These are phyloP conservation scores for Avena eriantha DNA, from an alignment of 176 grass and related monocot genomes.

Conservation along the genomic window DNA sequence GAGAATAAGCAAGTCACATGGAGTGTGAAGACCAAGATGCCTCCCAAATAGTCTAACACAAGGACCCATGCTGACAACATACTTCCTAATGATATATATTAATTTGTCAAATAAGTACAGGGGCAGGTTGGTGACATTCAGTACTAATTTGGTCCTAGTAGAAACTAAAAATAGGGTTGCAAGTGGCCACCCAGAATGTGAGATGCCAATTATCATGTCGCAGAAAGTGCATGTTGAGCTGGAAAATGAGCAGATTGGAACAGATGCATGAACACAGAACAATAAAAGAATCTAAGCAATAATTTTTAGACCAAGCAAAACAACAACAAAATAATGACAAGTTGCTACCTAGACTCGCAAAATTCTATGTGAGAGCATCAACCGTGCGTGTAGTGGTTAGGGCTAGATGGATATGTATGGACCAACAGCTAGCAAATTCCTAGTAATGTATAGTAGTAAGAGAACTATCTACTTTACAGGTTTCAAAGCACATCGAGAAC, in stretches of 20 bases:
- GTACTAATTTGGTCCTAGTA: background rate
- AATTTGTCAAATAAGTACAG: slow-evolving; percentile 11
- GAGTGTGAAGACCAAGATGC: slow-evolving; percentile 20
- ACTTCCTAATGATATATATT: background rate
- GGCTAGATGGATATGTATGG: background rate
- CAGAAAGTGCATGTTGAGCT: slow-evolving; percentile 36
- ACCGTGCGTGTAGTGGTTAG: background rate
- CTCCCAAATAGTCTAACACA: background rate
- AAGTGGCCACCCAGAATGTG: background rate
- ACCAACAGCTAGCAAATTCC: background rate
- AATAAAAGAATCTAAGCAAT: background rate
- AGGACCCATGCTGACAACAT: slow-evolving; percentile 14
- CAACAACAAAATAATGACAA: background rate
- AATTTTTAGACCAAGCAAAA: background rate
- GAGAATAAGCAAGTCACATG: background rate
- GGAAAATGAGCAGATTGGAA: slow-evolving; percentile 11
- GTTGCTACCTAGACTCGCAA: background rate
- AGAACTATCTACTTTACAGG: background rate
- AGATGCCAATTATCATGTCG: background rate
- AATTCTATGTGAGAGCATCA: background rate
- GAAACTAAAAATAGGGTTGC: background rate
- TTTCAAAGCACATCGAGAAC: background rate
- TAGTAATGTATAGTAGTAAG: background rate
- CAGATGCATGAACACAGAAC: background rate
- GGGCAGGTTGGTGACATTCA: background rate